Base-by-base conservation (phyloP, 2,329 filamentous ascomycete species). In the Fusarium neocosmosporiellum region DNA sequence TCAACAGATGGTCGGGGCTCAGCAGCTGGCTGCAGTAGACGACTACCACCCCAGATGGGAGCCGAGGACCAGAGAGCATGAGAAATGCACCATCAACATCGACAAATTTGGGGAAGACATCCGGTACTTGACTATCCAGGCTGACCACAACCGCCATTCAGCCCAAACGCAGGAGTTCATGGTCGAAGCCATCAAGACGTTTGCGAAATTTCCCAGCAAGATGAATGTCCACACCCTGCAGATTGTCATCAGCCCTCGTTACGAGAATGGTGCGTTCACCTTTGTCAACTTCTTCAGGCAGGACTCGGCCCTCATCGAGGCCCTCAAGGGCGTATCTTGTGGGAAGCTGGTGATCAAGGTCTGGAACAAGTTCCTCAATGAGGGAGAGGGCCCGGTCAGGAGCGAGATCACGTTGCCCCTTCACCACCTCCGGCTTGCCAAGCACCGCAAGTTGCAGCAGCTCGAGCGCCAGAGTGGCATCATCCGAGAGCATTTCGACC, bases 221-320 rank as follows among this genome's bases (percentile, higher is more conserved):
- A 63, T 75, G 20, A 78, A 78, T 54, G 76, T 88, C 4, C 79
- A 84, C 64, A 86, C 81, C 1, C 74, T 88, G 27, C 83, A 80
- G 4, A 77, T 88, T 54, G 80, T 84, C 36, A 73, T 88, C 54
- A 78, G 79, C 18, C 83, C 83, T 2, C 67, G 54, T 18, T 71
- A 61, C 4, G 27, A 27, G 10, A 39, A 24, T 3, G 65, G 63
- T 24, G 64, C 50, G 11, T 80, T 83, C 37, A 83, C 82, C 4
- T 82, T 84, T 59, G 72, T 80, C 59, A 66, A 81, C 64, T 83
- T 85, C 70, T 82, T 86, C 69, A 33, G 69, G 5, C 33, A 64
- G 9, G 48, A 63, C 0, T 79, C 80, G 2, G 69, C 64, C 18
- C 78, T 85, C 14, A 68, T 80, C 16, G 20, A 70, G 1, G 80